These are phyloP conservation scores for Hortaea sp. DNA, from an alignment of 2,329 filamentous ascomycete species.

Conservation along the genomic window DNA sequence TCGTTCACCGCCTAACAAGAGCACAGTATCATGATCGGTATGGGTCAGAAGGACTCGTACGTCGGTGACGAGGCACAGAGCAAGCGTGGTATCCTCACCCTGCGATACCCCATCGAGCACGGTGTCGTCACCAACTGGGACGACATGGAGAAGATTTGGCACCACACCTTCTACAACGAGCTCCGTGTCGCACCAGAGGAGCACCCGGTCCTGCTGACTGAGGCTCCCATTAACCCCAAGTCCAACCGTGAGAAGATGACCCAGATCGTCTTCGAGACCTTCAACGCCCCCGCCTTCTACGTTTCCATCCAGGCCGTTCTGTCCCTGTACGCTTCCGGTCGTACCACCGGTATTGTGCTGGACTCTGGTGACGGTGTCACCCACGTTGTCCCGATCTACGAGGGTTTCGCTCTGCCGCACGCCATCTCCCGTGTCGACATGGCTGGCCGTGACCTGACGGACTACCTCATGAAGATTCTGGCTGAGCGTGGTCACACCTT, in stretches of 20 bases:
- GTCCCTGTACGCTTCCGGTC: conserved; percentile 98
- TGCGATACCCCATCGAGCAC: conserved; percentile 99
- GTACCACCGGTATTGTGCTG: conserved; percentile 99
- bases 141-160: conserved; percentile 99
- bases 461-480: conserved; percentile 99
- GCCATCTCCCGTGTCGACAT: conserved; percentile 99
- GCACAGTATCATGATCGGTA: conserved; percentile 98
- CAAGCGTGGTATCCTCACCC: conserved; percentile 99
- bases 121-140: conserved; percentile 99
- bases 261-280: conserved; percentile 99
- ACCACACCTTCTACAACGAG: conserved; percentile 99
- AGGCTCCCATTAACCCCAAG: conserved; percentile 99
- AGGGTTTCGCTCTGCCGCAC: conserved; percentile 99
- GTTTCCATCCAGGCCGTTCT: conserved; percentile 99
- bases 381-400: conserved; percentile 99
- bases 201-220: conserved; percentile 97
- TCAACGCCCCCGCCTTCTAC: conserved; percentile 99
- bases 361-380: conserved; percentile 99
- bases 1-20: conserved; percentile 28
- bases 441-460: conserved; percentile 99
- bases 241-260: conserved; percentile 99
- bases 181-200: conserved; percentile 99
- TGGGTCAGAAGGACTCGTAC: conserved; percentile 99
- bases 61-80: conserved; percentile 99
- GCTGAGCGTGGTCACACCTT: conserved; percentile 99